Conservation (phyloP, 345 rosid species). For the Pistacia integerrima region DNA sequence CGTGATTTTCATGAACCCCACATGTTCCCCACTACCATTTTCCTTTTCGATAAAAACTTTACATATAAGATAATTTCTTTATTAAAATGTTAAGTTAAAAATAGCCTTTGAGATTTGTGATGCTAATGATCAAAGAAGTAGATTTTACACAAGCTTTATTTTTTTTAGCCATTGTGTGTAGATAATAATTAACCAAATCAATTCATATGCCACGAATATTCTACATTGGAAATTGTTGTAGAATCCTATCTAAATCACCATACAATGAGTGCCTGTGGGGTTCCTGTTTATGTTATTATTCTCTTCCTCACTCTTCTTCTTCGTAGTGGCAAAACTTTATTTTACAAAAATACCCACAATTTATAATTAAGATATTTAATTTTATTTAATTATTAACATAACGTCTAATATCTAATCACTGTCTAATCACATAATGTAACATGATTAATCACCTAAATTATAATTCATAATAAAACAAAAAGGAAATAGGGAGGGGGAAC, state of each 20-base stretch:
- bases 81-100: background rate
- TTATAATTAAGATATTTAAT: too few relatives aligned
- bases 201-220: background rate
- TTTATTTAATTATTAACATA: too few relatives aligned
- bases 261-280: slow-evolving; percentile 3
- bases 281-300: background rate
- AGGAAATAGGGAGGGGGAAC: too few relatives aligned
- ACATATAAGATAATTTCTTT: background rate
- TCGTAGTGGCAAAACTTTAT: too few relatives aligned
- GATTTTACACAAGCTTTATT: background rate
- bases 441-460: background rate
- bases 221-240: slow-evolving; percentile 14
- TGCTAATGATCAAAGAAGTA: background rate
- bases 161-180: too few relatives aligned
- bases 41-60: background rate
- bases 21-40: slow-evolving; percentile 31
- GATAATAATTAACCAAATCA: background rate
- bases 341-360: background rate
- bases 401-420: background rate
- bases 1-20: slow-evolving; percentile 49
- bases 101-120: background rate
- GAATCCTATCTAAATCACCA: background rate
- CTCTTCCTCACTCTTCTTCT: background rate
- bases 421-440: background rate
- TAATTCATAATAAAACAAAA: background rate